Evolutionary conservation across 78 protist species (phyloP).

Genomic region (Dictyostelium capitatum): DNA sequence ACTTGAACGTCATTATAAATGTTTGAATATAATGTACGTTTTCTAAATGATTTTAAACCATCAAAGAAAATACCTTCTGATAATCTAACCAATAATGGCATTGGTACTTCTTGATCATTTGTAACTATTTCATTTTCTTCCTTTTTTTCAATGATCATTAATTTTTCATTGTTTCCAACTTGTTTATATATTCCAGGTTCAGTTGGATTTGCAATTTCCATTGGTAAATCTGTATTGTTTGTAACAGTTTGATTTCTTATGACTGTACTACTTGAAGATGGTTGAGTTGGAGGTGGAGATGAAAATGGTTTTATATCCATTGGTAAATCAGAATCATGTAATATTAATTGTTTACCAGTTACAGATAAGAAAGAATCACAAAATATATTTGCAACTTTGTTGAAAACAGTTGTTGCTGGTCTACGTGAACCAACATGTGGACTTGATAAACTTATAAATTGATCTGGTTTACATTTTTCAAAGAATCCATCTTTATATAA

Average conservation of each 20-base stretch:
- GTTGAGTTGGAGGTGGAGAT: slow-evolving; percentile 1
- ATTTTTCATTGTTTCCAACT: slow-evolving; percentile 1
- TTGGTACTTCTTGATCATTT: slow-evolving; percentile 22
- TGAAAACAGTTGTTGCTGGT: slow-evolving; percentile 19
- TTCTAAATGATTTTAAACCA: slow-evolving; percentile 23
- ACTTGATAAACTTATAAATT: slow-evolving; percentile 50
- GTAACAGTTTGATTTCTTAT: background rate
- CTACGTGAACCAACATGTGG: slow-evolving; percentile 63
- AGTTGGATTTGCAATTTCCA: background rate
- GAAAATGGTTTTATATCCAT: background rate
- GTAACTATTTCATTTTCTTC: slow-evolving; percentile 17
- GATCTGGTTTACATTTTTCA: slow-evolving; percentile 27
- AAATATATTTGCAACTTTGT: slow-evolving; percentile 12
- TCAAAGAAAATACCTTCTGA: slow-evolving; percentile 4
- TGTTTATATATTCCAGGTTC: background rate
- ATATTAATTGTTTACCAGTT: slow-evolving; percentile 56
- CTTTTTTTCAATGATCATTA: background rate
- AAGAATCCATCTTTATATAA: slow-evolving; percentile 38
- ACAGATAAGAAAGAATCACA: background rate
- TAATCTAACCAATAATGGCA: slow-evolving; percentile 9
- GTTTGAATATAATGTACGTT: slow-evolving; percentile 41
- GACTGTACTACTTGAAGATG: background rate
- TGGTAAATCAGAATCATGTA: slow-evolving; percentile 22
- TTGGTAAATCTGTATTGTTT: background rate
- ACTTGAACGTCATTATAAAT: slow-evolving; percentile 69